Base-by-base conservation (phyloP, 495 filamentous ascomycete species). In the Mycothermus thermophilus region DNA sequence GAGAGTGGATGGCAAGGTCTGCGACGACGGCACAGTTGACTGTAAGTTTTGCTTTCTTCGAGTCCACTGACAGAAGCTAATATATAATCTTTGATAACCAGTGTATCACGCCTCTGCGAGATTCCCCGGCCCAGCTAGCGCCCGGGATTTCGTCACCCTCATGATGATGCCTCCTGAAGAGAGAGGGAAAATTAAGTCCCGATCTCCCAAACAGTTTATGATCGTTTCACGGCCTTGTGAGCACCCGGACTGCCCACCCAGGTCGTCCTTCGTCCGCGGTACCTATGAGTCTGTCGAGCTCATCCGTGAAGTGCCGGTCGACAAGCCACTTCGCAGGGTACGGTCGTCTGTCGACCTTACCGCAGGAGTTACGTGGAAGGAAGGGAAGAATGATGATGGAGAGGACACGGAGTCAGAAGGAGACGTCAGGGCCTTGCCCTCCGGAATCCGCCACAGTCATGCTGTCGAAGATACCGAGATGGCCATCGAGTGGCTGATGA, bases 401-500 rank as follows among this genome's bases (percentile, higher is more conserved):
- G 44, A 28, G 22, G 51, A 43, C 7, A 37, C 42, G 7, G 34
- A 38, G 16, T 43, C 39, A 6, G 32, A 21, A 13, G 38, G 32
- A 4, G 29, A 37, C 30, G 24, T 27, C 35, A 32, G 38, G 17
- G 23, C 27, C 4, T 20, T 32, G 29, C 30, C 40, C 3, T 8
- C 26, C 14, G 34, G 39, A 5, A 18, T 35, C 7, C 25, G n/a
- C 1, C 36, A 32, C 1, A 47, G 48, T 18, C 38, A 11, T 8
- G 34, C 31, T 8, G 59, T 57, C 13, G 58, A 64, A 4, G 67
- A 69, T 19, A 66, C 72, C 31, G 43, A 55, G 26, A 47, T 43
- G 38, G 79, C 80, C 0, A 74, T 95, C 10, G 88, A 95, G 55
- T 96, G 88, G 88, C 75, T 93, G 23, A 94, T 95, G 90, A 74